These are phyloP conservation scores for Cicer pinnatifidum DNA, from an alignment of 306 rosid species.

Conservation along the genomic window DNA sequence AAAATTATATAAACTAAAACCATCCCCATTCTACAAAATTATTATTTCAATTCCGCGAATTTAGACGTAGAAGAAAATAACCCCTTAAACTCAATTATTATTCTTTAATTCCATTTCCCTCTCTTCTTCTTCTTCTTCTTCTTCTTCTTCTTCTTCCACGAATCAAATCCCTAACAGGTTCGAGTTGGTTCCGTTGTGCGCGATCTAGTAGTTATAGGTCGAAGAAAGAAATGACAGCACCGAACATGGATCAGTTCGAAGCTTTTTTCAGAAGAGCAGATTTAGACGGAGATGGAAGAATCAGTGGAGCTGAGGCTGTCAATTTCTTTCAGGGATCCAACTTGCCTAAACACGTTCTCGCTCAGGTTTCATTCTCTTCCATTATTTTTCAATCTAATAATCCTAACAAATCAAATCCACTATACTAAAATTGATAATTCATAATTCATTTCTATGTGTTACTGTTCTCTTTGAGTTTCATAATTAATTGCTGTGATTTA, in stretches of 20 bases:
- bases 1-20: background rate
- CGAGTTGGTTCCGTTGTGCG: slow-evolving; percentile 35
- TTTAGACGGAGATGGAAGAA: slow-evolving; percentile 96
- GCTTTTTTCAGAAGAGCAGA: slow-evolving; percentile 78
- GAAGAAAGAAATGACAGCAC: slow-evolving; percentile 48
- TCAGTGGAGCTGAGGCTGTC: slow-evolving; percentile 93
- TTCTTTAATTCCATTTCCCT: slow-evolving; percentile 31
- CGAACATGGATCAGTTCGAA: slow-evolving; percentile 85
- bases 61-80: background rate
- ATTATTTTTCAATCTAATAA: background rate
- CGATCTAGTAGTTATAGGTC: slow-evolving; percentile 39
- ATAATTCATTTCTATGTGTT: background rate
- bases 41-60: slow-evolving; percentile 39
- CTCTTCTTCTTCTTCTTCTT: background rate
- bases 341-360: slow-evolving; percentile 82
- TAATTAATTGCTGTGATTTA: slow-evolving; percentile 7
- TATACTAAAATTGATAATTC: slow-evolving; percentile 13
- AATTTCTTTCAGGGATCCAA: slow-evolving; percentile 84
- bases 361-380: slow-evolving; percentile 62
- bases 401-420: background rate
- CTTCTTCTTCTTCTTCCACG: slow-evolving; percentile 31
- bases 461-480: slow-evolving; percentile 12
- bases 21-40: background rate
- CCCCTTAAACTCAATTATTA: background rate
- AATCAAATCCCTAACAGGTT: slow-evolving; percentile 44